Conservation (phyloP, 441 rosid species). For the Populus hybrid region DNA sequence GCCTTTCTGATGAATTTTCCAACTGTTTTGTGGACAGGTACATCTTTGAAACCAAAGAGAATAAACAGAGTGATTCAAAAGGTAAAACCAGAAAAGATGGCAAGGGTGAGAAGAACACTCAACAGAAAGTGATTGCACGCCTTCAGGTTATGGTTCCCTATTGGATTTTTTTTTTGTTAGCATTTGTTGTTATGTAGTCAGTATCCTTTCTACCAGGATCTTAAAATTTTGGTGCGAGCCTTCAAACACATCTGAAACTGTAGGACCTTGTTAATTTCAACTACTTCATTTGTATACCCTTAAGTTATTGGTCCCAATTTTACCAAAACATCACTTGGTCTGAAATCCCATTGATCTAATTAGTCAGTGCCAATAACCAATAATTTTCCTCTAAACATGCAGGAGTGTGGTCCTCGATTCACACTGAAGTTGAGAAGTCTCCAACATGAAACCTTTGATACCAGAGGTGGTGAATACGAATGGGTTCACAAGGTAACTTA, state of each 20-base stretch:
- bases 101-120: slow-evolving; percentile 33
- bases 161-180: background rate
- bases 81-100: slow-evolving; percentile 42
- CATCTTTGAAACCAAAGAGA: slow-evolving; percentile 75
- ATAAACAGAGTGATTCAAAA: slow-evolving; percentile 43
- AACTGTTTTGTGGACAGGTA: slow-evolving; percentile 39
- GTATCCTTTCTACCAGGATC: background rate
- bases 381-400: slow-evolving; percentile 7
- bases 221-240: background rate
- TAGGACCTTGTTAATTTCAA: slow-evolving; percentile 25
- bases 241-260: background rate
- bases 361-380: background rate
- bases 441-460: slow-evolving; percentile 88
- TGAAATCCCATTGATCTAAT: background rate
- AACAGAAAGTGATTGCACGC: slow-evolving; percentile 59
- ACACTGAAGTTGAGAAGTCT: slow-evolving; percentile 71
- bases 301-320: background rate
- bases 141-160: slow-evolving; percentile 57
- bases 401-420: slow-evolving; percentile 94
- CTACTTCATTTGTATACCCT: background rate
- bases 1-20: background rate
- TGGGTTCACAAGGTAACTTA: slow-evolving; percentile 94
- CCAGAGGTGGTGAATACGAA: slow-evolving; percentile 78
- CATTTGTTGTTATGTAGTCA: background rate
- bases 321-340: background rate